phyloP scores from a whole-genome alignment of 371 early-diverging fungal species.

The Haplosporangium sp. region DNA sequence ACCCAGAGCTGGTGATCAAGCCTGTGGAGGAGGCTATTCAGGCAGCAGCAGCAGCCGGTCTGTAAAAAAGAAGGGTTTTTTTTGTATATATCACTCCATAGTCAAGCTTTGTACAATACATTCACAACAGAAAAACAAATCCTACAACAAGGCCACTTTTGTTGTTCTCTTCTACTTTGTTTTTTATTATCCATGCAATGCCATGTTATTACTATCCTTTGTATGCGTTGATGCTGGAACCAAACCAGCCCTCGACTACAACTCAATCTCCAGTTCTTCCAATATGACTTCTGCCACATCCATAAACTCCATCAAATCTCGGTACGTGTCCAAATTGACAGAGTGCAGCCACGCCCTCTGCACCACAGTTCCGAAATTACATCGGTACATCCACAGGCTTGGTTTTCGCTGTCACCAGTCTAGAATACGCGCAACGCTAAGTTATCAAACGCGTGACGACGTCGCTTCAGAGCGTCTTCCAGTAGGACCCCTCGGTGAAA shows the following conservation, averaged over 20 bases:
- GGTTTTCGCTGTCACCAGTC: conserved; percentile 4
- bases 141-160: no score
- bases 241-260: no score
- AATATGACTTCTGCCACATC: conserved; percentile 9
- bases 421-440: conserved; percentile 2
- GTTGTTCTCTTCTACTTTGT: no score
- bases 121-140: no score
- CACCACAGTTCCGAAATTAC: not conserved
- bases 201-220: no score
- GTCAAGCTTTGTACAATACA: no score
- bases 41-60: not conserved
- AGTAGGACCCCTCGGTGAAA: not conserved
- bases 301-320: conserved; percentile 3
- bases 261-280: conserved; percentile 4
- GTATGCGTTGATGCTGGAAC: no score
- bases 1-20: conserved; percentile 48
- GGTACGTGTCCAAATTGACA: conserved; percentile 1
- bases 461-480: conserved; percentile 9
- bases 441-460: conserved; percentile 2
- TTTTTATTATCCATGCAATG: no score
- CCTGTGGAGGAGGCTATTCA: conserved; percentile 52
- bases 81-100: no score
- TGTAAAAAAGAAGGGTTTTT: no score
- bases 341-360: conserved; percentile 23
- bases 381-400: conserved; percentile 12